These are phyloP conservation scores for Pseudopyrenochaeta lycopersici DNA, from an alignment of 2,329 filamentous ascomycete species.

Conservation along the genomic window DNA sequence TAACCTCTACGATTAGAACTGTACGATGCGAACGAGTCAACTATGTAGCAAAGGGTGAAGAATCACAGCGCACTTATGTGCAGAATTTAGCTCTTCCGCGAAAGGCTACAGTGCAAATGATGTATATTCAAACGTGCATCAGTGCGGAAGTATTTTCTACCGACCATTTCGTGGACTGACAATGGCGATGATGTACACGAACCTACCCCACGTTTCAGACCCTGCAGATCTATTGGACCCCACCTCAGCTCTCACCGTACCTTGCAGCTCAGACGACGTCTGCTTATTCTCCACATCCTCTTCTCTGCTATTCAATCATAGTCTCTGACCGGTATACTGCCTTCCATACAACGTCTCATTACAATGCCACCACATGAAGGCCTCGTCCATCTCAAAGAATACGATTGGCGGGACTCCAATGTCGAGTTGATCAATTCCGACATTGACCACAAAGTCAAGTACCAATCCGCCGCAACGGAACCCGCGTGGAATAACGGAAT, in stretches of 20 bases:
- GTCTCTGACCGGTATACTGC: not conserved
- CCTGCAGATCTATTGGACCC: conserved; percentile 1
- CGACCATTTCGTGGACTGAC: not conserved
- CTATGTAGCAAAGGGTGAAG: too few relatives aligned
- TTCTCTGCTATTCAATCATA: not conserved
- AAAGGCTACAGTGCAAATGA: not conserved
- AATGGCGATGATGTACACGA: not conserved
- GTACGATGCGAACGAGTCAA: too few relatives aligned
- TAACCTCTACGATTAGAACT: too few relatives aligned
- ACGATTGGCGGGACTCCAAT: conserved; percentile 74
- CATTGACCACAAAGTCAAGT: conserved; percentile 73
- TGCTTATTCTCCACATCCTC: not conserved
- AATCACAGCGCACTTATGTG: too few relatives aligned
- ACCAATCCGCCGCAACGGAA: conserved; percentile 70
- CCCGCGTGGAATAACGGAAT: conserved; percentile 71
- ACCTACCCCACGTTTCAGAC: conserved; percentile 1
- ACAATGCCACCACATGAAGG: conserved; percentile 70
- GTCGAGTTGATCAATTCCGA: conserved; percentile 71
- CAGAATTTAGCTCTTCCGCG: too few relatives aligned
- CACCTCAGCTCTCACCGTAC: not conserved
- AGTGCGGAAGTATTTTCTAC: not conserved
- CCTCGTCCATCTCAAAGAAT: conserved; percentile 69
- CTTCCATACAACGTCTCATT: not conserved
- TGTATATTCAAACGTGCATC: not conserved
- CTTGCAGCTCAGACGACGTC: not conserved